Evolutionary conservation across 768 basidiomycete genomes (phyloP).

Genomic region (Leccinum fibrillosum): DNA sequence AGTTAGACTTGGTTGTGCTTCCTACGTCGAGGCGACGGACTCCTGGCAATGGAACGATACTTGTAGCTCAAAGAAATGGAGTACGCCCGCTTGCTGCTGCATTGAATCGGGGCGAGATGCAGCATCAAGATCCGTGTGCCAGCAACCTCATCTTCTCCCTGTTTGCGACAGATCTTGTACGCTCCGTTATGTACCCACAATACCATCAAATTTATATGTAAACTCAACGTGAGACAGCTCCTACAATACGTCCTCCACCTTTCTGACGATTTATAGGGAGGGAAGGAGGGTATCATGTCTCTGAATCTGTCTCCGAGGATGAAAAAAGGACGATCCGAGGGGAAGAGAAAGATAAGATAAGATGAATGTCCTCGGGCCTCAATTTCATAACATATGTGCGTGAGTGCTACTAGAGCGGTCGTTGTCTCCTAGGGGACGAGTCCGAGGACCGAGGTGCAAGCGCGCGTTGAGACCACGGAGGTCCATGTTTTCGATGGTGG

Average conservation of each 20-base stretch:
- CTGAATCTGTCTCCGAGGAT: not conserved
- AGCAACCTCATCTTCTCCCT: not conserved
- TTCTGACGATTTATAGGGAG: too few relatives aligned
- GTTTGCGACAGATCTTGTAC: not conserved
- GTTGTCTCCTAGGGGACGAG: not conserved
- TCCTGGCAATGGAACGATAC: not conserved
- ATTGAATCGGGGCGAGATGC: not conserved
- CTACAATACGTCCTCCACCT: not conserved
- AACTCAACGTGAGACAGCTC: not conserved
- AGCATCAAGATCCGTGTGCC: not conserved
- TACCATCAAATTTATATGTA: not conserved
- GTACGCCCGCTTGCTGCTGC: too few relatives aligned
- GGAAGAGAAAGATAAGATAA: not conserved
- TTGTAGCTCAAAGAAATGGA: not conserved
- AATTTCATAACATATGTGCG: not conserved
- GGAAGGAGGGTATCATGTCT: too few relatives aligned
- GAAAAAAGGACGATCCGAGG: not conserved
- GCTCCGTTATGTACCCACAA: not conserved
- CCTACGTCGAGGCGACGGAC: not conserved
- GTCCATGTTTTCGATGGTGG: not conserved
- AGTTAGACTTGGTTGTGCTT: too few relatives aligned
- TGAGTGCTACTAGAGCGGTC: not conserved
- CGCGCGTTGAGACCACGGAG: not conserved
- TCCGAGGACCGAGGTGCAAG: not conserved
- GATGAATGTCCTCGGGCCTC: not conserved